phyloP scores from a whole-genome alignment of 257 asterid species.

The Lantana camara region DNA sequence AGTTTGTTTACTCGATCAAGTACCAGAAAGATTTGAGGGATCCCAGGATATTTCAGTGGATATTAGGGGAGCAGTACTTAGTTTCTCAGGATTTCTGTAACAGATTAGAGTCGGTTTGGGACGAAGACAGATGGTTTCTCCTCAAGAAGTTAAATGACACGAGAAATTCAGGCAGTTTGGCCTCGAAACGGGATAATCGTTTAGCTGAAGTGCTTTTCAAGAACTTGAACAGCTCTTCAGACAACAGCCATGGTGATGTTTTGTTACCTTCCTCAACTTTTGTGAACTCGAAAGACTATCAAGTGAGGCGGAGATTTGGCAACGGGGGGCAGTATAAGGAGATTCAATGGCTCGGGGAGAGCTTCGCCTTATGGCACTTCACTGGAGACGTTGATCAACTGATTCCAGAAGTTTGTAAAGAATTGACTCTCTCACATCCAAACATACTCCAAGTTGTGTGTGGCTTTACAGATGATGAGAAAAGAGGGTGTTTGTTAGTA shows the following conservation, averaged over 20 bases:
- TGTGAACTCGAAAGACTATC: constrained; percentile 67
- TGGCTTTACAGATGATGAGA: constrained; percentile 74
- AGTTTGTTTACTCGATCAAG: constrained; percentile 43
- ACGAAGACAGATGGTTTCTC: constrained; percentile 58
- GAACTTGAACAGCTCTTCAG: constrained; percentile 44
- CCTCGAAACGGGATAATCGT: constrained; percentile 47
- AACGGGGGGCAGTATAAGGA: constrained; percentile 72
- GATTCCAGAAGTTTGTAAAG: constrained; percentile 45
- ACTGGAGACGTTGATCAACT: constrained; percentile 52
- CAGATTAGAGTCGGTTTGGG: constrained; percentile 47
- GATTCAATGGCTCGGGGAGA: constrained; percentile 92
- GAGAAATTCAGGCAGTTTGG: constrained; percentile 36
- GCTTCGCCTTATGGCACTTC: constrained; percentile 74
- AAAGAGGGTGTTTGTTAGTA: constrained; percentile 67
- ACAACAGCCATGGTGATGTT: constrained; percentile 32
- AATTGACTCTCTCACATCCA: constrained; percentile 71
- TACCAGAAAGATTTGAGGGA: constrained; percentile 66
- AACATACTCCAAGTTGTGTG: constrained; percentile 66
- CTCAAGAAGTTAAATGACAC: constrained; percentile 43
- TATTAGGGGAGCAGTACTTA: constrained; percentile 51
- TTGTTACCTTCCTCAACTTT: constrained; percentile 55
- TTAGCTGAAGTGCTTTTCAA: constrained; percentile 60
- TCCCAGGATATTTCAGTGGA: constrained; percentile 54
- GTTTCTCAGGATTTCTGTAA: constrained; percentile 49
- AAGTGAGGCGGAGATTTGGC: constrained; percentile 71